A percentile compares a stretch with the other conserved stretches of the same genome.
Conservation (phyloP, 2,329 filamentous ascomycete genomes). For the Leptographium radiaticola region DNA sequence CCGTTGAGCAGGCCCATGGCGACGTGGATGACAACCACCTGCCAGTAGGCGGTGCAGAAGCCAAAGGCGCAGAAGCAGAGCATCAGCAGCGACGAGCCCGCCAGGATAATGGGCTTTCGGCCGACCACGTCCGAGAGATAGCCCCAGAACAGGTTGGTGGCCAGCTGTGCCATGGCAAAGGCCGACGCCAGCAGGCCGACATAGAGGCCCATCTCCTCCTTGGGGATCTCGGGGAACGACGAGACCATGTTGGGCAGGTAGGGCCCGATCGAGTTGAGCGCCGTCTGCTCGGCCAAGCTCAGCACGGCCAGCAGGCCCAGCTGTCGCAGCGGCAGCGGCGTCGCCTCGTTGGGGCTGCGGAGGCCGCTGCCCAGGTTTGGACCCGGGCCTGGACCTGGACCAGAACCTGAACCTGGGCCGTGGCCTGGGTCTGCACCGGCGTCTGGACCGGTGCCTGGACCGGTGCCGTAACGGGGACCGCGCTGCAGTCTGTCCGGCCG, state of each 20-base stretch:
- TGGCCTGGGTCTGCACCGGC: background rate
- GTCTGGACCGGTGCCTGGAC: background rate
- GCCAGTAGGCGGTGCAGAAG: slow-evolving; percentile 70
- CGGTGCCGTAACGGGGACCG: background rate
- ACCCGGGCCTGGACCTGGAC: slow-evolving; percentile 11
- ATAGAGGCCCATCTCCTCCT: slow-evolving; percentile 64
- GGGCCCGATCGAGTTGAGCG: slow-evolving; percentile 88
- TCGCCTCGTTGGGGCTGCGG: slow-evolving; percentile 28
- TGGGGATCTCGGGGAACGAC: slow-evolving; percentile 67
- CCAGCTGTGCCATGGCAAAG: slow-evolving; percentile 85
- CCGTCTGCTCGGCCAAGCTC: slow-evolving; percentile 86
- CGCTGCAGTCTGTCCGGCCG: background rate
- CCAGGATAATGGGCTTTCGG: slow-evolving; percentile 68
- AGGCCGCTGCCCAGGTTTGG: slow-evolving; percentile 12
- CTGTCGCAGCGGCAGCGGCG: slow-evolving; percentile 71
- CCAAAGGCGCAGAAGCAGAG: slow-evolving; percentile 77
- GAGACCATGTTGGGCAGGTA: slow-evolving; percentile 90
- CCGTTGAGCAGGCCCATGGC: slow-evolving; percentile 91
- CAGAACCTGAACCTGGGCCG: no score
- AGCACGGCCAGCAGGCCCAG: slow-evolving; percentile 77
- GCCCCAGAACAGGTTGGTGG: slow-evolving; percentile 86
- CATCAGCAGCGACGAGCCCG: slow-evolving; percentile 73
- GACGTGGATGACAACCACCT: slow-evolving; percentile 73
- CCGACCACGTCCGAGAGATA: slow-evolving; percentile 69
- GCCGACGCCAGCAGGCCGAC: slow-evolving; percentile 82